Evolutionary conservation across 352 stramenopile genomes (phyloP).

Genomic region (Elongisporangium senticosum): DNA sequence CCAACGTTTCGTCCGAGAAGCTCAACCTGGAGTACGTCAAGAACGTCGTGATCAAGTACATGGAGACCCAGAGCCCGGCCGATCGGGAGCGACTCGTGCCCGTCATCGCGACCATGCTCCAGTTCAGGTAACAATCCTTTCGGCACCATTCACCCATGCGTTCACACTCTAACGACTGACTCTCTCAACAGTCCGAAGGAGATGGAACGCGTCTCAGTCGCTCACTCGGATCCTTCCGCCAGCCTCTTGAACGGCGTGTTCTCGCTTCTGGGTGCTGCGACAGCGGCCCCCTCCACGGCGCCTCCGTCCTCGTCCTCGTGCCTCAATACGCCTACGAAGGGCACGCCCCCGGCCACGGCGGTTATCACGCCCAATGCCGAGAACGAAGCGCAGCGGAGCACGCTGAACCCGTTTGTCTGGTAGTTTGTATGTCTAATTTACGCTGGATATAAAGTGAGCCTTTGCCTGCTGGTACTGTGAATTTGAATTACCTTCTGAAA

Average conservation of each 20-base stretch:
- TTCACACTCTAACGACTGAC: background rate
- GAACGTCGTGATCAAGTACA: conserved; percentile 85
- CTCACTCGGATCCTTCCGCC: conserved; percentile 21
- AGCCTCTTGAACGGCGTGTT: conserved; percentile 67
- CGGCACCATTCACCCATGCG: background rate
- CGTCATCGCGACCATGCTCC: conserved; percentile 67
- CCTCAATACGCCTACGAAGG: background rate
- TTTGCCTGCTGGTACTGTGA: background rate
- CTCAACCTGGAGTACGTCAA: conserved; percentile 83
- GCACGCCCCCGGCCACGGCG: background rate
- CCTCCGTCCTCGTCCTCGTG: conserved; percentile 13
- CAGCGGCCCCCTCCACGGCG: conserved; percentile 5
- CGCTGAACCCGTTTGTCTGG: background rate
- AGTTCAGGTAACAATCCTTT: conserved; percentile 29
- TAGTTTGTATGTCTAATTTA: conserved; percentile 1
- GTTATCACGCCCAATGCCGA: background rate
- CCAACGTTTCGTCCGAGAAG: conserved; percentile 25
- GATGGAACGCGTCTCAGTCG: conserved; percentile 48
- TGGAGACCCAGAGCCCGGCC: conserved; percentile 58
- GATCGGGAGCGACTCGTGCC: conserved; percentile 75
- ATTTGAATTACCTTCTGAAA: too few relatives aligned
- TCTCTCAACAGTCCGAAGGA: conserved; percentile 29
- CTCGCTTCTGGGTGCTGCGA: conserved; percentile 47
- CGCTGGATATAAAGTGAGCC: background rate
- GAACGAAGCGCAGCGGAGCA: background rate